These are phyloP conservation scores for Thelephora terrestris DNA, from an alignment of 1,284 basidiomycete genomes.

Conservation along the genomic window DNA sequence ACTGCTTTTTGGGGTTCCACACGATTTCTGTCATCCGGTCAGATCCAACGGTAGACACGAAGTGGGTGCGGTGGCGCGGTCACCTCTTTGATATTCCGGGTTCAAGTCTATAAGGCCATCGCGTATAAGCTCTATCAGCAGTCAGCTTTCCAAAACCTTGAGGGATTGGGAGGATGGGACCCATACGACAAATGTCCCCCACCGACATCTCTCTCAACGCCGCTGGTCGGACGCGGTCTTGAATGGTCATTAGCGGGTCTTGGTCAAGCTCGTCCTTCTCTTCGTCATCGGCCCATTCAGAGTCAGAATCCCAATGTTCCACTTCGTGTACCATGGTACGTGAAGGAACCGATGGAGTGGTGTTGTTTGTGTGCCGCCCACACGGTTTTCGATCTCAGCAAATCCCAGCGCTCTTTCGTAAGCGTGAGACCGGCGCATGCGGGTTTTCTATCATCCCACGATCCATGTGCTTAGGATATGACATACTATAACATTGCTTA, in stretches of 20 bases:
- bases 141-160: background rate
- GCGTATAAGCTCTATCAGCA: slow-evolving; percentile 42
- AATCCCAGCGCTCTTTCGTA: no score
- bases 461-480: no score
- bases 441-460: no score
- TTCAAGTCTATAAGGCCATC: slow-evolving; percentile 54
- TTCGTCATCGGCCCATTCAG: slow-evolving; percentile 25
- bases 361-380: no score
- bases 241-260: slow-evolving; percentile 30
- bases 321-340: slow-evolving; percentile 1
- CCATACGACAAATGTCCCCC: slow-evolving; percentile 40
- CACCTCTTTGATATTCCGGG: slow-evolving; percentile 61
- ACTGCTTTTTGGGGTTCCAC: slow-evolving; percentile 61
- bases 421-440: no score
- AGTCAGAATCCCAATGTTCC: slow-evolving; percentile 24
- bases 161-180: background rate
- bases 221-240: slow-evolving; percentile 16
- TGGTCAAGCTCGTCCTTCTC: slow-evolving; percentile 24
- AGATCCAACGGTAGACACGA: background rate
- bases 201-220: no score
- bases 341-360: background rate
- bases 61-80: no score
- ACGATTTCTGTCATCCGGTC: slow-evolving; percentile 45
- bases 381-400: no score
- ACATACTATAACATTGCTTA: background rate